Evolutionary conservation across 2,329 filamentous ascomycete genomes (phyloP), one percentile per base, ranked within the genome.

Genomic region (Pestalotiopsis sp.): DNA sequence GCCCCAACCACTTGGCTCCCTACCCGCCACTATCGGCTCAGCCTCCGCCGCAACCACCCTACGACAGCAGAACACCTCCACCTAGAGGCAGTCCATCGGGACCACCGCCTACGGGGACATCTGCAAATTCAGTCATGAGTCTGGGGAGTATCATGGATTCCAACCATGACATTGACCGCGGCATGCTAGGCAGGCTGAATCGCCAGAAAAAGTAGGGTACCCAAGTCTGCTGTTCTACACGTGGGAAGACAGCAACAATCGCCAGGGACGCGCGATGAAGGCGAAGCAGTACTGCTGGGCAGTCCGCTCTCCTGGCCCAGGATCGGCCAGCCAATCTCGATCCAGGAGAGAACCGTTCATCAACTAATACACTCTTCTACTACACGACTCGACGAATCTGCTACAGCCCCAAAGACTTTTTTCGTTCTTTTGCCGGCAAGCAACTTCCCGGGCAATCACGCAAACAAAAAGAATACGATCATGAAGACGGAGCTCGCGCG

Each of bases 111-210:
- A 77, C 76, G 39, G 77, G 77, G 49, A 77, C 77, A 41, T 80
- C 79, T 27, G 81, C 80, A 69, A 81, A 77, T 68, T 86, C 84
- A n/a, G 81, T 86, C 25, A 88, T 87, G 85, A 87, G 84, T 73
- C 73, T 87, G 56, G 84, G 83, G 74, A 86, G 85, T 68, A 77
- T 86, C 70, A 83, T 87, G 74, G 85, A 84, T 65, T 73, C 74
- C 14, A 84, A 81, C 72, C 27, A 62, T 23, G 86, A 88, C 68
- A 87, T 89, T 68, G 87, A 89, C 72, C 82, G 82, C 72, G 83
- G 79, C 69, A 89, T 89, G 87, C 80, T 89, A 68, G 82, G 83
- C 52, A 82, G 85, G 49, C 75, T 89, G 65, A 85, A 87, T 70
- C 80, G 83, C 61, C 78, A 78, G 72, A 72, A 71, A 39, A 66